Base-by-base conservation (phyloP, 495 filamentous ascomycete species). In the Trichoderma gamsii region DNA sequence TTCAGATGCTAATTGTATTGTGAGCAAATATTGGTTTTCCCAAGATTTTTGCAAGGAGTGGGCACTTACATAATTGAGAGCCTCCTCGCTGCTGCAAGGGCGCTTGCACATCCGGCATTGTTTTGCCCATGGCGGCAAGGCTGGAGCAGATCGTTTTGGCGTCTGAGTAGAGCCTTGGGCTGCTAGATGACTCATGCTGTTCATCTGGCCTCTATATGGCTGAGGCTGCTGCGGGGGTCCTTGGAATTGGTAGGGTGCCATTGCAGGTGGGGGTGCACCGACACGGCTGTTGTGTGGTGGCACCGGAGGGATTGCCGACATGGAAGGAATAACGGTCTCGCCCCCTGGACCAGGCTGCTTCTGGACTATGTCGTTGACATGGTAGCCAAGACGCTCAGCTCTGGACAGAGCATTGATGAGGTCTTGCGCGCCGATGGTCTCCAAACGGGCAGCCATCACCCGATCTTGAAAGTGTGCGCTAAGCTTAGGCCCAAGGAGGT, bases 381-480 rank as follows among this genome's bases (percentile, higher is more conserved):
- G 75, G 66, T 84, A 84, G 9, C 82, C 82, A 16, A 84, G 77
- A 16, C 82, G 76, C 71, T 83, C 79, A 4, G 82, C 82, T 29
- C 75, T 76, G 1, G 82, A 82, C 11, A 84, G 77, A 38, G 80
- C 79, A 65, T 81, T 84, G 68, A 84, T 77, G 43, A 84, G 72
- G 16, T 80, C 76, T 21, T 77, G 76, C 0, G 81, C 80, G 46
- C 81, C 79, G 56, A 84, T 83, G 1, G 80, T 84, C 38, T 70
- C 68, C 4, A 84, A 72, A 8, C 82, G 79, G 68, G 74, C 76
- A 56, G 78, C 80, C 1, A 84, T 56, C 25, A 76, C 80, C 67
- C 73, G 77, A 71, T 84, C 82, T 15, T 83, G 73, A 68, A 84
- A 84, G 8, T 67, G 61, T n/a, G 81, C 73, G 67, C 79, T 81